Conservation (phyloP, 2,329 filamentous ascomycete species). For the Ascochyta koolunga region DNA sequence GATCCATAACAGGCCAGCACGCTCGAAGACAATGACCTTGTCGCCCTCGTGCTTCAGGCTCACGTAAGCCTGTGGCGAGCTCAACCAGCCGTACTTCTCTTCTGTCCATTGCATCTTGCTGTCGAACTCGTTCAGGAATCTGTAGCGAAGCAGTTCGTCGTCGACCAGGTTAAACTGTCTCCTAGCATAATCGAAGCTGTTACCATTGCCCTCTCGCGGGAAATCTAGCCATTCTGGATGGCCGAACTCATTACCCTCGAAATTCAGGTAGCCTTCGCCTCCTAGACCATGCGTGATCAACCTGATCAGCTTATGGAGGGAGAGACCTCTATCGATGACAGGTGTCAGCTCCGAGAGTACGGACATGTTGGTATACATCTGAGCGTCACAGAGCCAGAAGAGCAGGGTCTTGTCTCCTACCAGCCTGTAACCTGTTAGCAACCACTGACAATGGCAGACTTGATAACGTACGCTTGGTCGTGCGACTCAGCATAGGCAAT, state of each 20-base stretch:
- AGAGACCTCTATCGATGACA: slow-evolving; percentile 86
- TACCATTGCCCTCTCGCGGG: slow-evolving; percentile 87
- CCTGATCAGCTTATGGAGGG: slow-evolving; percentile 96
- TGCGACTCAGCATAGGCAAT: slow-evolving; percentile 98
- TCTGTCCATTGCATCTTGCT: slow-evolving; percentile 87
- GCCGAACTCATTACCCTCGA: slow-evolving; percentile 98
- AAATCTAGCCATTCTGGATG: slow-evolving; percentile 99
- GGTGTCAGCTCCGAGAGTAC: slow-evolving; percentile 80
- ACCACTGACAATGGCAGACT: no score
- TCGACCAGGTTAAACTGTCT: slow-evolving; percentile 93
- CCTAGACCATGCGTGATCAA: slow-evolving; percentile 89
- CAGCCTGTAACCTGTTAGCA: slow-evolving; percentile 60
- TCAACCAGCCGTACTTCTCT: slow-evolving; percentile 89
- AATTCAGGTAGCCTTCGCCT: slow-evolving; percentile 97
- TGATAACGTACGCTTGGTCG: slow-evolving; percentile 82
- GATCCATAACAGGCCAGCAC: slow-evolving; percentile 85
- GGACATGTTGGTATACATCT: slow-evolving; percentile 99
- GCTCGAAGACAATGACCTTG: slow-evolving; percentile 95
- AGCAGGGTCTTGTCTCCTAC: slow-evolving; percentile 96
- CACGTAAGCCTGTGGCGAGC: slow-evolving; percentile 84
- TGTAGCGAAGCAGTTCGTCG: slow-evolving; percentile 83
- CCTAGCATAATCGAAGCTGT: slow-evolving; percentile 93
- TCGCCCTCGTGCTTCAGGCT: slow-evolving; percentile 92
- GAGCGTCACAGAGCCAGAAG: slow-evolving; percentile 97
- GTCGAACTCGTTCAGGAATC: slow-evolving; percentile 93